Evolutionary conservation across 1,284 basidiomycete genomes (phyloP), one percentile per base, ranked within the genome.

Genomic region (Caloboletus firmus): DNA sequence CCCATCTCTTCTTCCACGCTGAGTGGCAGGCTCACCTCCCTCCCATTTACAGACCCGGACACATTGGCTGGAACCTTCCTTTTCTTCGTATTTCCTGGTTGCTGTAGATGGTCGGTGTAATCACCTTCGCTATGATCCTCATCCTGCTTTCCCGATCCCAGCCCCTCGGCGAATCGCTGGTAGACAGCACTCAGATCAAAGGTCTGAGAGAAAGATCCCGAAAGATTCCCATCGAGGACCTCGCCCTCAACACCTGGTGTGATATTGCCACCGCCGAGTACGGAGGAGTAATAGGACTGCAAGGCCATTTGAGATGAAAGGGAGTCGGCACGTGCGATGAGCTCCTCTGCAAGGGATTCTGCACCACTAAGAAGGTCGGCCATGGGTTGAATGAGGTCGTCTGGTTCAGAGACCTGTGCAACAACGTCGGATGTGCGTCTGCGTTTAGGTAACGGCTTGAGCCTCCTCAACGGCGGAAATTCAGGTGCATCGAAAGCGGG

Each of bases 1-100:
- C 54, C 58, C n/a, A 44, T 54, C 37, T 66, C 71, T 51, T 69
- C 68, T 49, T 68, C 71, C 20, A 45, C 55, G 8, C 58, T 49
- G 51, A 65, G 62, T 45, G 62, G 55, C 42, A 65, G 50, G 55
- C 66, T 58, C 44, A 44, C 60, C 51, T 72, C 70, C 49, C 67
- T 67, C 52, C 68, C 66, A 30, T 64, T 68, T 4, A 56, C 70
- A 30, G 71, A 69, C 48, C 73, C 72, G 10, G 74, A 70, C 55
- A 73, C 67, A 47, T 80, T 79, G 30, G 76, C 75, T 4, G 89
- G 89, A 12, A 91, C 89, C 67, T 91, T 91, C 48, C 89, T 78
- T 74, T 91, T 91, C 79, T 91, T 91, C 42, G 87, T 87, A 65
- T 91, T 91, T n/a, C 85, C 86, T 8, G 83, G 86, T 59, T 88